Evolutionary conservation across 495 filamentous ascomycete genomes (phyloP).

Genomic region (Aspergillus taichungensis): DNA sequence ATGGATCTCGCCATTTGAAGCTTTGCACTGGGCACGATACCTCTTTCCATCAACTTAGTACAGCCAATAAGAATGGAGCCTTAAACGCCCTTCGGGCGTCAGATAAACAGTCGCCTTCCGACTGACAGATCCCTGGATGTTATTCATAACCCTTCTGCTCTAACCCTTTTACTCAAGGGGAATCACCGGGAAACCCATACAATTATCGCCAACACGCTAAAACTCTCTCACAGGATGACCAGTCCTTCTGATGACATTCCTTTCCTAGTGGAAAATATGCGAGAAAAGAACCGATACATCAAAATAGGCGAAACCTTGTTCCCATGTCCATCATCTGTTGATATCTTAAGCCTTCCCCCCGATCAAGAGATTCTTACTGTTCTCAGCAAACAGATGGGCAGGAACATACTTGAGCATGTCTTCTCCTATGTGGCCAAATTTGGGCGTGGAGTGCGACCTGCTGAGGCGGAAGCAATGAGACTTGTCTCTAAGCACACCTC

Average conservation of each 20-base stretch:
- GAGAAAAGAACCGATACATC: slow-evolving; percentile 13
- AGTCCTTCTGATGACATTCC: neutral
- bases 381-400: slow-evolving; percentile 13
- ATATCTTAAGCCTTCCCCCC: slow-evolving; percentile 8
- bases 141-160: too few relatives aligned
- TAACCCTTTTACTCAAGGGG: too few relatives aligned
- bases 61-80: too few relatives aligned
- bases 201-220: too few relatives aligned
- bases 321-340: slow-evolving; percentile 10
- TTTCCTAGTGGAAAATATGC: neutral
- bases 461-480: slow-evolving; percentile 25
- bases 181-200: too few relatives aligned
- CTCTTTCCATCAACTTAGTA: too few relatives aligned
- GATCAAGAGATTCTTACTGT: slow-evolving; percentile 16
- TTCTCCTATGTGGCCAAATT: slow-evolving; percentile 16
- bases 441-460: slow-evolving; percentile 10
- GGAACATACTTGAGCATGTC: slow-evolving; percentile 15
- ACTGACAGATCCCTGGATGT: too few relatives aligned
- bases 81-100: too few relatives aligned
- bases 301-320: slow-evolving; percentile 9
- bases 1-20: too few relatives aligned
- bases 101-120: too few relatives aligned
- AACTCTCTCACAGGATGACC: too few relatives aligned
- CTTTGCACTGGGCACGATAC: too few relatives aligned
- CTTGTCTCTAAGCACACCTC: slow-evolving; percentile 18